Evolutionary conservation across 495 filamentous ascomycete species (phyloP).

Genomic region (Trichoderma asperelloides): DNA sequence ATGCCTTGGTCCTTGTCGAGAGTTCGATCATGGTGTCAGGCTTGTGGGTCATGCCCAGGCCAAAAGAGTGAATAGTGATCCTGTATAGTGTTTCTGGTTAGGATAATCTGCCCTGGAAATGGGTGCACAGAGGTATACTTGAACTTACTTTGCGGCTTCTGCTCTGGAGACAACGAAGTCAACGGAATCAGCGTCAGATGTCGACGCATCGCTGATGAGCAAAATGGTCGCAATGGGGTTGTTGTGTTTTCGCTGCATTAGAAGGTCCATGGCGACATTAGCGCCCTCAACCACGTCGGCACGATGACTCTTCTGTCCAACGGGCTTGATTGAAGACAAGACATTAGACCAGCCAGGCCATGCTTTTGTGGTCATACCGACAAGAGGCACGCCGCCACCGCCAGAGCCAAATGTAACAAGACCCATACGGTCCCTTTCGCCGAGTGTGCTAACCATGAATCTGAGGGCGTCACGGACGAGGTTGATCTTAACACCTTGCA

Average conservation of each 20-base stretch:
- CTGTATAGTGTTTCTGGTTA: slow-evolving; percentile 30
- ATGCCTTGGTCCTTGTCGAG: slow-evolving; percentile 90
- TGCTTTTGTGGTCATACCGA: slow-evolving; percentile 93
- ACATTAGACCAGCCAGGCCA: slow-evolving; percentile 91
- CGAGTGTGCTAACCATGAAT: slow-evolving; percentile 88
- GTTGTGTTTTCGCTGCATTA: slow-evolving; percentile 95
- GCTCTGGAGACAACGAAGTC: slow-evolving; percentile 98
- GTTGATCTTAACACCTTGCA: slow-evolving; percentile 97
- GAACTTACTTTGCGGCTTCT: slow-evolving; percentile 88
- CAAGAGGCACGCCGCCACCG: slow-evolving; percentile 83
- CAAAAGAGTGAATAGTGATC: slow-evolving; percentile 94
- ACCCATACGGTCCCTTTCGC: slow-evolving; percentile 91
- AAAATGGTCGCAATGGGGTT: slow-evolving; percentile 96
- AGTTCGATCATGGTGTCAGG: slow-evolving; percentile 98
- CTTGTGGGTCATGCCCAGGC: slow-evolving; percentile 93
- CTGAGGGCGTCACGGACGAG: slow-evolving; percentile 87
- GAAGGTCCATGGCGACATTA: slow-evolving; percentile 96
- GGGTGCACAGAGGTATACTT: neutral
- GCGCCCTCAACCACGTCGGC: slow-evolving; percentile 97
- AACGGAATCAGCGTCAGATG: slow-evolving; percentile 88
- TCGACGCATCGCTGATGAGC: slow-evolving; percentile 98
- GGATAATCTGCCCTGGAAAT: neutral
- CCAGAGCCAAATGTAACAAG: slow-evolving; percentile 96
- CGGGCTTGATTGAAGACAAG: slow-evolving; percentile 79
- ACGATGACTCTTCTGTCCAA: slow-evolving; percentile 91